These are phyloP conservation scores for Penicillium malachiteum DNA, from an alignment of 495 filamentous ascomycete species.

Conservation along the genomic window DNA sequence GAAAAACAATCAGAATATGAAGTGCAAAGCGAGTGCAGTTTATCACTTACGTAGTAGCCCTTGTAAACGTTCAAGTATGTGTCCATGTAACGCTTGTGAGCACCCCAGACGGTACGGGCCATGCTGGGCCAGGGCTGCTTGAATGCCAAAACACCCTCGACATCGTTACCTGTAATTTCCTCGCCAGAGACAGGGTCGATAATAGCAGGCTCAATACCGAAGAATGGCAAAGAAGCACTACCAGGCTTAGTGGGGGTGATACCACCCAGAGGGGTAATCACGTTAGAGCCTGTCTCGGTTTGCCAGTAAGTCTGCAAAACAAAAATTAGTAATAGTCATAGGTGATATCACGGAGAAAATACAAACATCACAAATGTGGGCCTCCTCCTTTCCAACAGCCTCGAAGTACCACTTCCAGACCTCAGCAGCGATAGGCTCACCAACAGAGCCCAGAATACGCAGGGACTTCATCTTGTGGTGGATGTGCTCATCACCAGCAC, in stretches of 20 bases:
- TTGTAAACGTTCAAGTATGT: conserved; percentile 98
- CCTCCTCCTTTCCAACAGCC: conserved; percentile 88
- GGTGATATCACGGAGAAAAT: background rate
- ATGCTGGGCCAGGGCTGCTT: conserved; percentile 99
- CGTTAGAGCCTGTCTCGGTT: conserved; percentile 97
- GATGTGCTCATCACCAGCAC: conserved; percentile 89
- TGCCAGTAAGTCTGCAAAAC: conserved; percentile 92
- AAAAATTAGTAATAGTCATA: conserved; percentile 5
- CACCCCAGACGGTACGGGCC: conserved; percentile 97
- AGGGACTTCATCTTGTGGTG: conserved; percentile 85
- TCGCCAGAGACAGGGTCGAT: conserved; percentile 95
- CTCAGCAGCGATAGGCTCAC: conserved; percentile 96
- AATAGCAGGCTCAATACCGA: conserved; percentile 96
- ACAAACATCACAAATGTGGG: conserved; percentile 92
- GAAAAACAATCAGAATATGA: conserved; percentile 11
- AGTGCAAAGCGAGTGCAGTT: background rate
- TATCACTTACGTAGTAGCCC: conserved; percentile 84
- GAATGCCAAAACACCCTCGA: conserved; percentile 96
- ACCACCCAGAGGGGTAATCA: conserved; percentile 60
- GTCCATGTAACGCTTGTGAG: conserved; percentile 98
- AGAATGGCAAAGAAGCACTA: conserved; percentile 70
- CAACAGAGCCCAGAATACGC: conserved; percentile 91
- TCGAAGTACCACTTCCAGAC: conserved; percentile 99
- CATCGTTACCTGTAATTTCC: conserved; percentile 93
- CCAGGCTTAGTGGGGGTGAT: conserved; percentile 58